Percentiles rank a stretch among this genome's conserved stretches.
Conservation (phyloP, 495 filamentous ascomycete genomes). For the Pseudoneurospora amorphoporcata region DNA sequence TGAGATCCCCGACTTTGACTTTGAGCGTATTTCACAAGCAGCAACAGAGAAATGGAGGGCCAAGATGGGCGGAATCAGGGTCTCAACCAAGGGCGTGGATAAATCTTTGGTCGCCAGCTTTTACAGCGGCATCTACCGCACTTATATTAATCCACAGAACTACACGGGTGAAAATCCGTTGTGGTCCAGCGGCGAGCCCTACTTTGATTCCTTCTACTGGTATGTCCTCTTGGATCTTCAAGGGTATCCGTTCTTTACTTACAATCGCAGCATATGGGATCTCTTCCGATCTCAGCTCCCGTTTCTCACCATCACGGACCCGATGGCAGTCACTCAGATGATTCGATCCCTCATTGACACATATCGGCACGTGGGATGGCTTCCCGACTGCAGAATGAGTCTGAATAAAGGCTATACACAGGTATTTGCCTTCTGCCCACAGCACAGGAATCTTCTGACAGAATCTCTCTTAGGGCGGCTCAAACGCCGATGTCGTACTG, state of each 20-base stretch:
- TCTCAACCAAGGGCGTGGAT: slow-evolving; percentile 46
- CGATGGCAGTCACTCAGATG: slow-evolving; percentile 52
- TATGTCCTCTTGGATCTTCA: slow-evolving; percentile 17
- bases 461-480: slow-evolving; percentile 42
- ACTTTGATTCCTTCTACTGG: slow-evolving; percentile 75
- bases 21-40: slow-evolving; percentile 39
- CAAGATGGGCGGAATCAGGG: slow-evolving; percentile 50
- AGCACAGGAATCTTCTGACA: background rate
- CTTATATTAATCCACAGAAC: slow-evolving; percentile 65
- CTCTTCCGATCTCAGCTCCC: slow-evolving; percentile 62
- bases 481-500: slow-evolving; percentile 68
- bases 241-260: too few species aligned
- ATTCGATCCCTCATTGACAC: slow-evolving; percentile 62
- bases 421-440: background rate
- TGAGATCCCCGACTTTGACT: slow-evolving; percentile 61
- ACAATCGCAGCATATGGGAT: slow-evolving; percentile 48
- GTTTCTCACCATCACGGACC: slow-evolving; percentile 60
- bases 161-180: slow-evolving; percentile 72
- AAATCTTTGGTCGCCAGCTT: slow-evolving; percentile 49
- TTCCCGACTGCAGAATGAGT: slow-evolving; percentile 57
- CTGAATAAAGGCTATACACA: slow-evolving; percentile 64
- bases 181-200: slow-evolving; percentile 62
- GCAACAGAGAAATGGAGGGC: slow-evolving; percentile 51
- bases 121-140: slow-evolving; percentile 61
- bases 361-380: slow-evolving; percentile 57